phyloP scores from a whole-genome alignment of 331 rosid genomes.

The Quercus lobata region DNA sequence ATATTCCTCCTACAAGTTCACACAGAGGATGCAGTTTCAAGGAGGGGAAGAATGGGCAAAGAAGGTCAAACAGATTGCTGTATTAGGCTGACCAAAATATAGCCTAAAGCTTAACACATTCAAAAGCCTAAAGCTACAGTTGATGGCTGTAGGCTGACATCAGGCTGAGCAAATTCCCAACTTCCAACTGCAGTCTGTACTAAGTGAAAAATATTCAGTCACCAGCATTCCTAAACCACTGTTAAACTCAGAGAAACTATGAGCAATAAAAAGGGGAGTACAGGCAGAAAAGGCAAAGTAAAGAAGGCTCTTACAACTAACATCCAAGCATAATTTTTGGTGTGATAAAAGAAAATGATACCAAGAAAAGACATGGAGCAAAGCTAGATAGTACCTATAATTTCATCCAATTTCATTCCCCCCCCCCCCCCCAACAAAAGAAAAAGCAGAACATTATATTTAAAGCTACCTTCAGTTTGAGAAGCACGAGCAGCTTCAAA shows the following conservation, averaged over 20 bases:
- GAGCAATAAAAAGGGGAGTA: too few relatives aligned
- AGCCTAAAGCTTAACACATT: neutral
- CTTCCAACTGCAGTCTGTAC: neutral
- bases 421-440: neutral
- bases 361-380: neutral
- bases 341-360: neutral
- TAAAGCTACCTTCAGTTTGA: constrained; percentile 77
- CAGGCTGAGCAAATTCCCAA: neutral
- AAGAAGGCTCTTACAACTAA: too few relatives aligned
- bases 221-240: too few relatives aligned
- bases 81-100: neutral
- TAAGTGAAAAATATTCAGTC: too few relatives aligned
- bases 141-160: neutral
- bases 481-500: constrained; percentile 80
- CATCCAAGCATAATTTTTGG: too few relatives aligned
- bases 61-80: neutral
- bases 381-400: neutral
- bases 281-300: too few relatives aligned
- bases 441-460: neutral
- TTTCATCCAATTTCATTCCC: neutral
- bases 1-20: neutral
- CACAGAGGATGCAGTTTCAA: neutral
- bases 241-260: too few relatives aligned
- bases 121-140: neutral
- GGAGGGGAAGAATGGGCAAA: neutral